Evolutionary conservation across 106 monocot genomes (phyloP).

Genomic region (Dactylorhiza incarnata): DNA sequence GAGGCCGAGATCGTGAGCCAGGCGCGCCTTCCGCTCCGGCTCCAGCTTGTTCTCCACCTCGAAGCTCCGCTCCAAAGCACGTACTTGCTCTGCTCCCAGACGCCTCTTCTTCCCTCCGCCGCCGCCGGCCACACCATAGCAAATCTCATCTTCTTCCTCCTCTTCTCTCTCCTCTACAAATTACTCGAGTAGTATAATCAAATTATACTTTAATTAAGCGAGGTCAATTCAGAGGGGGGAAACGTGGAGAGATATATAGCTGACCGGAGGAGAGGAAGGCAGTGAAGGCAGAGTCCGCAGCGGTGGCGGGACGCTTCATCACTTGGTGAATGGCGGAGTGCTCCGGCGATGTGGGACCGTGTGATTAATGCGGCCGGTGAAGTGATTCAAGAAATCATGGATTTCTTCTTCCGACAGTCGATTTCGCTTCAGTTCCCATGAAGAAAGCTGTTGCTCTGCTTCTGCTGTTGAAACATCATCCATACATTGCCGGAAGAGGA

Average conservation of each 20-base stretch:
- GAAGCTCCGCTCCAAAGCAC: conserved; percentile 74
- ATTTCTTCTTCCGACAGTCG: too few relatives aligned
- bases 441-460: too few relatives aligned
- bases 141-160: conserved; percentile 23
- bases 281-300: conserved; percentile 29
- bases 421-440: too few relatives aligned
- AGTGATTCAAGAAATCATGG: not conserved
- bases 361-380: not conserved
- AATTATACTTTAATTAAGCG: not conserved
- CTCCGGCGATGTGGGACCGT: not conserved
- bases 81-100: conserved; percentile 55
- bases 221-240: not conserved
- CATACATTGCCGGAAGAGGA: too few relatives aligned
- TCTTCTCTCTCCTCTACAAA: conserved; percentile 13
- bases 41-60: conserved; percentile 79
- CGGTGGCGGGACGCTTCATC: conserved; percentile 49
- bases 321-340: not conserved
- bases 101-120: conserved; percentile 57
- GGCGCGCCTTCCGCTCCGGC: conserved; percentile 65
- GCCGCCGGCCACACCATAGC: conserved; percentile 8
- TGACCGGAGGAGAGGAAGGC: conserved; percentile 10
- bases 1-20: conserved; percentile 76
- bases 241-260: not conserved
- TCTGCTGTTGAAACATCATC: too few relatives aligned
- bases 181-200: not conserved